Base-by-base conservation (phyloP, 2,329 filamentous ascomycete genomes). In the Colletotrichum lindemuthianum region DNA sequence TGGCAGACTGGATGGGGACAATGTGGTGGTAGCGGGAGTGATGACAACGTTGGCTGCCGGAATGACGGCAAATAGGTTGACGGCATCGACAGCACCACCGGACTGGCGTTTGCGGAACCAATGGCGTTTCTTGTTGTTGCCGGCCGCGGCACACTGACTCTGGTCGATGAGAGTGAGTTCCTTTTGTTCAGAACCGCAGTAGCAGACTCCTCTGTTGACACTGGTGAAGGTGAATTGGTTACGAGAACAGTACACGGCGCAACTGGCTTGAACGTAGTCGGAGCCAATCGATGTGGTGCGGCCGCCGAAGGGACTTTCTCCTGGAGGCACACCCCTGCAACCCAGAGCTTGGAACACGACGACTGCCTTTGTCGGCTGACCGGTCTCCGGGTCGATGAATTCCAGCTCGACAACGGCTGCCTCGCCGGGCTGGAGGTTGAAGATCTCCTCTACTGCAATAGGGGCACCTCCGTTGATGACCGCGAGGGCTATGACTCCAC, bases 31-130 rank as follows among this genome's bases (percentile, higher is more conserved):
- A 8, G 53, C 43, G n/a, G 34, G 43, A 37, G 34, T 39, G n/a
- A 56, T 56, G 10, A 34, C 43, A 4, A 48, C 53, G 8, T 39
- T 15, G 11, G 41, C 15, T 10, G 43, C 41, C n/a, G 53, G 53
- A n/a, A 56, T 37, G 43, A 56, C 53, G 11, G 15, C 53, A 45
- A 56, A 48, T 8, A 56, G 15, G 15, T 41, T 41, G 39, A 56
- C 32, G 32, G 53, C 43, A 1, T 56, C 44, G 8, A 56, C 53
- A 8, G 52, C 41, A 8, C 51, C 39, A 40, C 39, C 39, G 16
- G 24, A 16, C 44, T 56, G 53, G 34, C 53, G 53, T 56, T 36
- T 56, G 33, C 41, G 13, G 34, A 56, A 34, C 16, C 33, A 15
- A 16, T 36, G 34, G 40, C 53, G 53, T n/a, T 43, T 41, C 15